These are phyloP conservation scores for Pleoardoris graminearum DNA, from an alignment of 2,329 filamentous ascomycete species.

Conservation along the genomic window DNA sequence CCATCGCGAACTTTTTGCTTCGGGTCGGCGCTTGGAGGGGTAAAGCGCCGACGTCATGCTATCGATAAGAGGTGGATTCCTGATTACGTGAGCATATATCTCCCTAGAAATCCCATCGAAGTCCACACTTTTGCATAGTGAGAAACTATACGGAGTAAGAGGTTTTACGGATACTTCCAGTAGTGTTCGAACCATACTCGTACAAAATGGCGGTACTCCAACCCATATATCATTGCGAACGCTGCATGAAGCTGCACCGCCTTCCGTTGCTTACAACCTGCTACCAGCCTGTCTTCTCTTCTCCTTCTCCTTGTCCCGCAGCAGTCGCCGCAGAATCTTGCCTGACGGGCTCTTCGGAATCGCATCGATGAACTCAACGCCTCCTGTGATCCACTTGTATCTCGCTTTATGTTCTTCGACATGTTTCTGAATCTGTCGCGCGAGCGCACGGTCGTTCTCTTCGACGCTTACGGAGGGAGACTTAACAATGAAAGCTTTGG, in stretches of 20 bases:
- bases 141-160: too few relatives aligned
- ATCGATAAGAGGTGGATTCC: slow-evolving; percentile 11
- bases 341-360: slow-evolving; percentile 66
- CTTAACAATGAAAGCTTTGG: slow-evolving; percentile 67
- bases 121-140: too few relatives aligned
- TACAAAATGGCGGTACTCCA: too few relatives aligned
- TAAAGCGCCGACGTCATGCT: slow-evolving; percentile 35
- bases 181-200: too few relatives aligned
- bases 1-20: slow-evolving; percentile 37
- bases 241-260: too few relatives aligned
- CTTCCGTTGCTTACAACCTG: slow-evolving; percentile 59
- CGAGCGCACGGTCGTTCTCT: slow-evolving; percentile 54
- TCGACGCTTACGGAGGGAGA: slow-evolving; percentile 56
- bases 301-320: slow-evolving; percentile 76
- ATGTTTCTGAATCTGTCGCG: slow-evolving; percentile 58
- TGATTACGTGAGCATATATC: too few relatives aligned
- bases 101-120: too few relatives aligned
- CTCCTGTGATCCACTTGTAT: slow-evolving; percentile 66
- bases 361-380: slow-evolving; percentile 53
- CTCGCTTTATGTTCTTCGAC: slow-evolving; percentile 64
- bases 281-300: slow-evolving; percentile 64
- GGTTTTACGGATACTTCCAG: too few relatives aligned
- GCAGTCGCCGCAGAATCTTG: slow-evolving; percentile 64
- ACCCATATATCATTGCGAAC: too few relatives aligned
- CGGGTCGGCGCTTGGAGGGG: slow-evolving; percentile 28